Base-by-base conservation (phyloP, 2,329 filamentous ascomycete species). In the Lasiodiplodia gonubiensis region DNA sequence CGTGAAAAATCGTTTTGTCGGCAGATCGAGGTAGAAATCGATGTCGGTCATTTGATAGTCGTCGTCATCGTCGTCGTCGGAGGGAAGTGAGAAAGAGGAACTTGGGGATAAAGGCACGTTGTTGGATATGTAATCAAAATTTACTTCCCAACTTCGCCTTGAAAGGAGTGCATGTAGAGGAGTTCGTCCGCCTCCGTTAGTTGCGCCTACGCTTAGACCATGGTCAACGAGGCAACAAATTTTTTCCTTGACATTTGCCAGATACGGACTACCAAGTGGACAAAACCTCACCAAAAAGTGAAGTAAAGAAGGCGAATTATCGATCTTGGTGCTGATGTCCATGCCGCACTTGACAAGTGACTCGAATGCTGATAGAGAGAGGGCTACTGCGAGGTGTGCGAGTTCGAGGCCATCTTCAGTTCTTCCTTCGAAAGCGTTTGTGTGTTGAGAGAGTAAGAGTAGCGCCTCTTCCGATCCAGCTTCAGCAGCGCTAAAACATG, bases 71-170 rank as follows among this genome's bases (percentile, higher is more conserved):
- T n/a, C n/a, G n/a, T n/a, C n/a, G n/a, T n/a, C n/a, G n/a, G n/a
- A n/a, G n/a, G n/a, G n/a, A n/a, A n/a, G n/a, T n/a, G n/a, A n/a
- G n/a, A n/a, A n/a, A n/a, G n/a, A n/a, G n/a, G n/a, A n/a, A n/a
- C 7, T 27, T 3, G 27, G 27, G 27, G 7, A 27, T 27, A 3
- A 27, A 3, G 27, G 27, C 7, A 4, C 27, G 3, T 27, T 27
- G 4, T 27, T 3, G 3, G 48, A 49, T 49, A 2, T 0, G 48
- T 21, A 39, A 3, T 18, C 10, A 12, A 16, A 3, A 4, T 2
- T 49, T 5, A 2, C 5, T 4, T 0, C 3, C n/a, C 48, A 51
- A 1, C 2, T 1, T 4, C 0, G 8, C 12, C n/a, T 12, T 1
- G 21, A 51, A 0, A 51, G 48, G 6, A 51, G 23, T 2, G 5